Evolutionary conservation across 352 stramenopile species (phyloP), one percentile per base, ranked within the genome.

Genomic region (Globisporangium barbulae): DNA sequence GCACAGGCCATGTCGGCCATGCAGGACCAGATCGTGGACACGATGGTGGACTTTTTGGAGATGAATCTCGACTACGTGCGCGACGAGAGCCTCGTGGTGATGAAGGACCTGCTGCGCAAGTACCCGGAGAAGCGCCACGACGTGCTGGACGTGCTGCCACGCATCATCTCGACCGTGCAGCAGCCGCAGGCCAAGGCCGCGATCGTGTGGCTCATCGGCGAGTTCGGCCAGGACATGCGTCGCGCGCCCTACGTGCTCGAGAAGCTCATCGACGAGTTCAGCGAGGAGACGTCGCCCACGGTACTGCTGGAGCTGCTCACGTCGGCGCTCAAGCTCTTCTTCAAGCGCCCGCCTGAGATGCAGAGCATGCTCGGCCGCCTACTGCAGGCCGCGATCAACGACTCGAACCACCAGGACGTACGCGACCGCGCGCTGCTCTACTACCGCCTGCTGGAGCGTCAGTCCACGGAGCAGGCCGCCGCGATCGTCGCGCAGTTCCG

Each of bases 311-410:
- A 98, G 64, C 74, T 99, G 50, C 81, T 99, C 22, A 97, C 85
- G 25, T 91, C 93, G n/a, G 91, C 94, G 5, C 90, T 99, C 71
- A 99, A 99, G 75, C 81, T 99, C 6, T 99, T 99, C 74, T 99
- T 99, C 76, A 92, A 97, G 74, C 88, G 97, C n/a, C 93, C 97
- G 44, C 96, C 97, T 1, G 97, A 99, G 85, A 92, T 98, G 85
- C 96, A 99, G 74, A 89, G 81, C 44, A 99, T 99, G 96, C 79
- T 99, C 30, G 97, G 97, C 5, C 83, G 94, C 22, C 79, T 99
- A 42, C 82, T 99, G 57, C 83, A 90, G 25, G 84, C 88, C 17
- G 94, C 96, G 0, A 97, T 98, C 42, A 95, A 99, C 67, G 97
- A 99, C 63, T 94, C 96, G 9, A 93, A 89, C 58, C 88, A 98